Conservation (phyloP, 176 grass and related monocot genomes). For the Aegilops sharonensis region DNA sequence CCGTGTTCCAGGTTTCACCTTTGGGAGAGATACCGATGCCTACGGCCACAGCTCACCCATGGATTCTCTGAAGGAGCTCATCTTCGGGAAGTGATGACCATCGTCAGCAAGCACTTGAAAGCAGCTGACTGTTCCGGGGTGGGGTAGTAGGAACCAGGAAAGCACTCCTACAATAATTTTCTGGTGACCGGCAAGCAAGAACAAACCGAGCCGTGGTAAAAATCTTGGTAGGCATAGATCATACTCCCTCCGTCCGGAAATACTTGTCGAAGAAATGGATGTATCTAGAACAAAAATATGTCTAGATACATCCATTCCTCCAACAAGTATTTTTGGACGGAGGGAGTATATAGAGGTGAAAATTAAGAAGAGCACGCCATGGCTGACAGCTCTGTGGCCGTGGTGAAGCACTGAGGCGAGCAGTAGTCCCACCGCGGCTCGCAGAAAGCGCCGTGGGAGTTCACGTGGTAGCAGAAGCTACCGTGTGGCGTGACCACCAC, state of each 20-base stretch:
- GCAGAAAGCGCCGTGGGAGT: slow-evolving; percentile 29
- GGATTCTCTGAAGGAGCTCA: slow-evolving; percentile 71
- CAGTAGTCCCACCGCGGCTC: background rate
- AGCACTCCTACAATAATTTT: slow-evolving; percentile 28
- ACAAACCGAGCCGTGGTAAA: background rate
- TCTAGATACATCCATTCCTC: too few relatives aligned
- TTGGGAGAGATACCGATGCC: slow-evolving; percentile 71
- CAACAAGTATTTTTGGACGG: too few relatives aligned
- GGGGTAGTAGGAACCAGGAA: background rate
- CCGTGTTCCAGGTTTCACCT: slow-evolving; percentile 46
- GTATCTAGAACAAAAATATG: too few relatives aligned
- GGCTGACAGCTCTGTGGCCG: background rate
- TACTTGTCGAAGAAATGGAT: too few relatives aligned
- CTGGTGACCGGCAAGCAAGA: background rate
- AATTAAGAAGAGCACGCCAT: background rate
- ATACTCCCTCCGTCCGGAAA: too few relatives aligned
- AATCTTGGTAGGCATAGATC: slow-evolving; percentile 14
- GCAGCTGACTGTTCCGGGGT: slow-evolving; percentile 4
- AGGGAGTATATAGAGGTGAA: slow-evolving; percentile 13
- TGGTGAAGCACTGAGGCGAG: slow-evolving; percentile 7
- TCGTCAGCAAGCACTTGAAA: background rate
- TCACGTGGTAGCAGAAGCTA: slow-evolving; percentile 25
- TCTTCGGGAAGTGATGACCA: slow-evolving; percentile 49
- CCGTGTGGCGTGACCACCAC: slow-evolving; percentile 1
- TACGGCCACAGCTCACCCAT: slow-evolving; percentile 68